phyloP scores from a whole-genome alignment of 1,284 basidiomycete species.

The Fomitiporia mediterranea region DNA sequence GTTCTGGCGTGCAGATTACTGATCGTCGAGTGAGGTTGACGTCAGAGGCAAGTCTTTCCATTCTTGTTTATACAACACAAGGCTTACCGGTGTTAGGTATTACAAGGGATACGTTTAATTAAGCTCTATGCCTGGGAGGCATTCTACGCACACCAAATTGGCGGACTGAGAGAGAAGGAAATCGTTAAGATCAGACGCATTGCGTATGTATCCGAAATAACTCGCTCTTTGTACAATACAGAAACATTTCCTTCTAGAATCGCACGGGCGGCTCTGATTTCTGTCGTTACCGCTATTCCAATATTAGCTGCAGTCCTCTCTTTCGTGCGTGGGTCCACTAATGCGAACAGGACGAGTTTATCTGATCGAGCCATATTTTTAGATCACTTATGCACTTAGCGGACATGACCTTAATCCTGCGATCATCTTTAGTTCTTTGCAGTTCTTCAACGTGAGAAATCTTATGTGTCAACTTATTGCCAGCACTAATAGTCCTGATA shows the following conservation, averaged over 20 bases:
- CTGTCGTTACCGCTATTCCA: conserved; percentile 57
- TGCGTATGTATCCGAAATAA: conserved; percentile 38
- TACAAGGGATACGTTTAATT: conserved; percentile 60
- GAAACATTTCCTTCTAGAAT: conserved; percentile 32
- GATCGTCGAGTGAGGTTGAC: conserved; percentile 66
- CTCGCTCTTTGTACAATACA: not conserved
- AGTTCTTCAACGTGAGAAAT: conserved; percentile 64
- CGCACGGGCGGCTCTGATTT: conserved; percentile 52
- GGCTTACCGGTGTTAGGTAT: conserved; percentile 35
- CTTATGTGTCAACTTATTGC: not conserved
- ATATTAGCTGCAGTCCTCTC: conserved; percentile 67
- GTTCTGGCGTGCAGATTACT: conserved; percentile 65
- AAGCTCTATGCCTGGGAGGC: conserved; percentile 60
- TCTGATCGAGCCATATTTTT: not conserved
- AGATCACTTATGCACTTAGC: conserved; percentile 59
- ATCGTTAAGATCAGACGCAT: conserved; percentile 44
- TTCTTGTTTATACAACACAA: not conserved
- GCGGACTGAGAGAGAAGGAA: conserved; percentile 47
- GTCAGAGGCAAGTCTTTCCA: conserved; percentile 41
- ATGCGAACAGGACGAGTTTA: not conserved
- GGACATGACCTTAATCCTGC: conserved; percentile 65
- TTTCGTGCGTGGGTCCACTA: conserved; percentile 43
- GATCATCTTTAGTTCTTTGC: conserved; percentile 69
- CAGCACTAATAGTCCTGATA: conserved; percentile 25
- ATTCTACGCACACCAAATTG: conserved; percentile 57